Base-by-base conservation (phyloP, 1,284 basidiomycete species). In the Mycena citricolor region DNA sequence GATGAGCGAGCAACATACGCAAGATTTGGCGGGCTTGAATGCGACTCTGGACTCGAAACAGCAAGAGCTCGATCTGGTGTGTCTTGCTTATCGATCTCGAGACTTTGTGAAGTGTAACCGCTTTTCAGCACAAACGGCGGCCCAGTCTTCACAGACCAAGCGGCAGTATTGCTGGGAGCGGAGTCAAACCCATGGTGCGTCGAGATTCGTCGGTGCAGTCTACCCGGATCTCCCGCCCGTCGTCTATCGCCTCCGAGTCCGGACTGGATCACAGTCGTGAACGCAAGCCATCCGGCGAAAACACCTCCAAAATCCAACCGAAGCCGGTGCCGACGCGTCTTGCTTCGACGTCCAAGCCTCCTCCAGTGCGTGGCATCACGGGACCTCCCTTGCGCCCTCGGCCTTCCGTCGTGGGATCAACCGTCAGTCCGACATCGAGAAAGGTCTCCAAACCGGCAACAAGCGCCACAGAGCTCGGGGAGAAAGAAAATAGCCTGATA, bases 41-140 rank as follows among this genome's bases (percentile, higher is more conserved):
- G 87, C 91, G 31, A 91, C 90, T 0, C 64, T 94, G 47, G 89
- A 92, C 62, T 83, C 89, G 17, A 94, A 94, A 65, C 91, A 94
- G 59, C 89, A 92, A 59, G 90, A 94, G 61, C 69, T 94, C 19
- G 90, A 93, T 60, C 61, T 91, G 66, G 91, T 94, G 44, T 54
- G 85, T 73, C 16, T 49, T 42, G 46, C 39, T 32, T 32, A 36
- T 17, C 20, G 23, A 10, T 32, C 7, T 17, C 26, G 13, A 29
- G 32, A 21, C 13, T 5, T 16, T 28, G 25, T 23, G 44, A 19
- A 17, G 17, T 6, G 3, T 17, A 4, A 16, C 22, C 6, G n/a
- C 10, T 13, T 37, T 2, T 11, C 42, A 91, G 89, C 69, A 90
- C 44, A 92, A 92, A 63, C 74, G 89, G 26, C 79, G 79, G 39